Evolutionary conservation across 192 early-diverging fungal species (phyloP).

Genomic region (Mortierella claussenii): DNA sequence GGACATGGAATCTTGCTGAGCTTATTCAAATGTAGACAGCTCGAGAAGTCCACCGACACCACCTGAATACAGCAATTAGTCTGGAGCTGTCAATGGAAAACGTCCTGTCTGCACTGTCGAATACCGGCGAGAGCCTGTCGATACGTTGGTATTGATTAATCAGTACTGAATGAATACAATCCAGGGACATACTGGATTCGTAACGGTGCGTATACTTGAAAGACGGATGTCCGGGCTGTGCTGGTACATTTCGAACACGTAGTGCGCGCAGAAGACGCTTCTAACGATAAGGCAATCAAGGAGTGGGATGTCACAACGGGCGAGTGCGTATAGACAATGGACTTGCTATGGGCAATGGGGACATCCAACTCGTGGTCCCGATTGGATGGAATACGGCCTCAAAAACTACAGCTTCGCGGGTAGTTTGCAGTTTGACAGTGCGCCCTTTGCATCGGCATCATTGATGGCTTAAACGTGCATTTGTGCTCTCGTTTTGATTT

Average conservation of each 20-base stretch:
- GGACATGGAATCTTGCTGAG: constrained; percentile 33
- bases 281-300: constrained; percentile 79
- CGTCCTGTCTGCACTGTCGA: constrained; percentile 7
- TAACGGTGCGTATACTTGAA: constrained; percentile 66
- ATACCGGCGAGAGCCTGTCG: constrained; percentile 20
- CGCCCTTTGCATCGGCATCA: constrained; percentile 78
- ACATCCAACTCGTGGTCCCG: constrained; percentile 29
- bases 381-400: constrained; percentile 37
- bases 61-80: constrained; percentile 8
- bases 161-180: constrained; percentile 52
- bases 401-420: constrained; percentile 67
- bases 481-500: background rate
- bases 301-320: constrained; percentile 82
- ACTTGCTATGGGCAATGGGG: constrained; percentile 73
- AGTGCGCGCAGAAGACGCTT: constrained; percentile 50
- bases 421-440: constrained; percentile 78
- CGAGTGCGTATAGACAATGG: constrained; percentile 70
- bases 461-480: constrained; percentile 67
- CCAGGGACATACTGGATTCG: constrained; percentile 57
- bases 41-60: constrained; percentile 16
- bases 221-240: no score
- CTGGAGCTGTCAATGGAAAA: constrained; percentile 10
- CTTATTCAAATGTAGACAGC: constrained; percentile 20
- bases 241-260: no score
- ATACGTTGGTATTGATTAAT: constrained; percentile 18